Base-by-base conservation (phyloP, 345 rosid species). In the Schrenkiella parvula region DNA sequence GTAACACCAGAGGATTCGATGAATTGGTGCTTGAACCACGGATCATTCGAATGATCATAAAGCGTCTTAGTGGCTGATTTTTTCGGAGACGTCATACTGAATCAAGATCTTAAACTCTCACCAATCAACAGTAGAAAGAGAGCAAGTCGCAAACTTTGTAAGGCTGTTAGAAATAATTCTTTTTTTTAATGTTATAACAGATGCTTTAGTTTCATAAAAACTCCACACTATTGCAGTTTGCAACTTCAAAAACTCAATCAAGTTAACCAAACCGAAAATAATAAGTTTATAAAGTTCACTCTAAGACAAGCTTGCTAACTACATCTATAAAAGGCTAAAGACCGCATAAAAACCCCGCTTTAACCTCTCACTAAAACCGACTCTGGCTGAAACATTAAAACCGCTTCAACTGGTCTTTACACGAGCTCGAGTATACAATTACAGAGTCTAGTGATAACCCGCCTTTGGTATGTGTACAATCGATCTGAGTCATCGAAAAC, bases 391-490 rank as follows among this genome's bases (percentile, higher is more conserved):
- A 61, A 5, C 25, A 26, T 47, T 70, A 70, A 77, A 70, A 37
- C 55, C 55, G 66, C 6, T 39, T 71, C 52, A 77, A 58, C 70
- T 43, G 73, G 53, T 54, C 86, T 75, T 76, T 83, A 71, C 77
- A 82, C 42, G 72, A 79, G 60, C 83, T 81, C 4, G 98, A 97
- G 80, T 73, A 87, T 59, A 92, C 80, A n/a, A 82, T 66, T 5
- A 88, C 91, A 17, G 92, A 86, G 78, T 95, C 98, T 79, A 95
- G 66, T 68, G 91, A 90, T 0, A 95, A 85, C 34, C 99, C 99
- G 12, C 98, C 98, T 81, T 95, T 95, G 15, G 97, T 92, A 75
- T 95, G 99, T 1, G 99, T 95, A 80, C 99, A 95, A 59, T 95
- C 99, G n/a, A 95, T 95, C 80, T 95, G 99, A 21, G 84, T 95